A percentile compares a stretch with the other conserved stretches of the same genome.
These are phyloP conservation scores for Starmera dryadoides DNA, from an alignment of 805 yeast genomes.

Conservation along the genomic window DNA sequence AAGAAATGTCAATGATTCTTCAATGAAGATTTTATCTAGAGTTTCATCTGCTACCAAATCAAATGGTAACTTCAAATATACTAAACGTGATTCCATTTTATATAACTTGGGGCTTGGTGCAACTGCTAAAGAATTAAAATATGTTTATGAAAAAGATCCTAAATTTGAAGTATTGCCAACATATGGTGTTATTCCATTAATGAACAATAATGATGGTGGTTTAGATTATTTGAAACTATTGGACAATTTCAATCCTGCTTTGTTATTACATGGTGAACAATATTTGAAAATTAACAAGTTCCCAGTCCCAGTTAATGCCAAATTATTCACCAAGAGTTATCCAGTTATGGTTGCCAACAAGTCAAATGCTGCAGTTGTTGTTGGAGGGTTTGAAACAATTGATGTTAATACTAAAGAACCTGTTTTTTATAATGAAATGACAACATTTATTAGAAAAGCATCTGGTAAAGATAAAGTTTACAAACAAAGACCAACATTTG, in stretches of 20 bases:
- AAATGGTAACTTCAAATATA: conserved; percentile 43
- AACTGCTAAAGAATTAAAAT: conserved; percentile 63
- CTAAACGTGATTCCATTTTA: conserved; percentile 65
- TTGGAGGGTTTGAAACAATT: conserved; percentile 64
- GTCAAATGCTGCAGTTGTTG: conserved; percentile 73
- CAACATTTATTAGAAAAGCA: conserved; percentile 74
- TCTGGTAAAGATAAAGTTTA: conserved; percentile 42
- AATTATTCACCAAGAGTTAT: conserved; percentile 48
- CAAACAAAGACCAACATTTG: conserved; percentile 48
- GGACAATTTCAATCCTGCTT: conserved; percentile 82
- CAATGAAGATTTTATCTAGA: conserved; percentile 68
- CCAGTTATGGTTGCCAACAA: conserved; percentile 79
- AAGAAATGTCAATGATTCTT: conserved; percentile 67
- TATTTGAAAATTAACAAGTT: conserved; percentile 68
- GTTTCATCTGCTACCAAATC: conserved; percentile 38
- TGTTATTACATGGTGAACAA: conserved; percentile 92
- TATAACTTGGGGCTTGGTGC: conserved; percentile 93
- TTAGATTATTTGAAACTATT: conserved; percentile 54
- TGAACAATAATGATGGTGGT: conserved; percentile 53
- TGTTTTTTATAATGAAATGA: conserved; percentile 73
- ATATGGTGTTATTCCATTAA: conserved; percentile 83
- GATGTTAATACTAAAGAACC: conserved; percentile 64
- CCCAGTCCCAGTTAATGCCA: conserved; percentile 73
- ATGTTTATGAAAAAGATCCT: conserved; percentile 67
- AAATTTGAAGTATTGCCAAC: conserved; percentile 85